phyloP scores from a whole-genome alignment of 1,139 yeast species.

The Meyerozyma sp. region DNA sequence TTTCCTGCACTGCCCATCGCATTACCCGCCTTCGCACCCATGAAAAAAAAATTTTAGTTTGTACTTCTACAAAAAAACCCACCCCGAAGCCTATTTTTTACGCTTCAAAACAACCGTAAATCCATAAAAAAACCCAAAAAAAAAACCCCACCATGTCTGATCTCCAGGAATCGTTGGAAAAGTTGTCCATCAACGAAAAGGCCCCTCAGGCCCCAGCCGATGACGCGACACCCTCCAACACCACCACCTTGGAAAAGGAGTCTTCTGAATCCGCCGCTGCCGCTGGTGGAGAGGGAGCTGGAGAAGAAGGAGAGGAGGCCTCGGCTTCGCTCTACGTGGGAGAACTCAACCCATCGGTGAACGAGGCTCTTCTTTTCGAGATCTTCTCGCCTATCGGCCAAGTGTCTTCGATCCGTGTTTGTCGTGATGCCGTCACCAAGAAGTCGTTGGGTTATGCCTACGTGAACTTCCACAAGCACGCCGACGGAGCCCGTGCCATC shows the following conservation, averaged over 20 bases:
- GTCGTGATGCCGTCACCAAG: conserved; percentile 98
- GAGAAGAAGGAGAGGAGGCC: conserved; percentile 40
- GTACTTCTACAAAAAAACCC: conserved; percentile 1
- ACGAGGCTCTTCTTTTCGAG: conserved; percentile 93
- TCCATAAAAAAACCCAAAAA: not conserved
- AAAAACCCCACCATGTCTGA: not conserved
- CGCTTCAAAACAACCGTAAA: not conserved
- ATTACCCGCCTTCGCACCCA: not conserved
- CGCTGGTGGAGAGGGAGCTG: conserved; percentile 25
- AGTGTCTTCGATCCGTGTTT: conserved; percentile 94
- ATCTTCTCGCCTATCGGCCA: conserved; percentile 93
- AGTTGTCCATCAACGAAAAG: conserved; percentile 40
- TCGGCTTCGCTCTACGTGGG: conserved; percentile 95
- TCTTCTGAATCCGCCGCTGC: conserved; percentile 14
- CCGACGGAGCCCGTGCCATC: conserved; percentile 91
- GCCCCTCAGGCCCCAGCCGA: conserved; percentile 21
- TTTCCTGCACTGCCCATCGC: not conserved
- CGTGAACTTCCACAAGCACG: conserved; percentile 88
- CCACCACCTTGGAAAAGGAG: conserved; percentile 10
- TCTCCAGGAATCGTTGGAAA: conserved; percentile 51
- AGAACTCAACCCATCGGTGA: conserved; percentile 88
- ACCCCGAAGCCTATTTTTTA: not conserved
- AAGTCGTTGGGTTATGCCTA: conserved; percentile 97
- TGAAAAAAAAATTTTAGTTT: not conserved
- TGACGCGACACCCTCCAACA: conserved; percentile 15